Evolutionary conservation across 2,329 filamentous ascomycete species (phyloP).

Genomic region (Aspergillus sp.): DNA sequence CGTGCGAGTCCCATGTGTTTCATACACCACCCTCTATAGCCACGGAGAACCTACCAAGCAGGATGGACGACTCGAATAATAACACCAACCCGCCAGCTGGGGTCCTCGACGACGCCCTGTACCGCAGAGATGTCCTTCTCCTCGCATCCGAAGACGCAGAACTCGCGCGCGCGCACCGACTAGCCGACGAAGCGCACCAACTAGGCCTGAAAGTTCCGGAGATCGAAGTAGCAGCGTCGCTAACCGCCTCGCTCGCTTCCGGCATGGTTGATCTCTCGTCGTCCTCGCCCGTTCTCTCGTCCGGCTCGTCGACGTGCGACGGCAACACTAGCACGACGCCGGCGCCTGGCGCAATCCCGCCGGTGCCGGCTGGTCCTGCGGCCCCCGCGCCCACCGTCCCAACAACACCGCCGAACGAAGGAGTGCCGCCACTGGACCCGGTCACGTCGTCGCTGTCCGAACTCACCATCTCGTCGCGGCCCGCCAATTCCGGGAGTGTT

Average conservation of each 20-base stretch:
- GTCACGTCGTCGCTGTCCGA: conserved; percentile 25
- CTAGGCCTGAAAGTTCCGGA: conserved; percentile 31
- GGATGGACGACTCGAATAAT: too few species aligned
- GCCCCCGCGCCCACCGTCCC: not conserved
- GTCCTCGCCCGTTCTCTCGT: conserved; percentile 26
- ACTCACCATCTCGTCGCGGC: conserved; percentile 23
- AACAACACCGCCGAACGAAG: not conserved
- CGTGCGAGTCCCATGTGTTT: too few species aligned
- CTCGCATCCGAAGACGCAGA: conserved; percentile 29
- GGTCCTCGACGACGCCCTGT: conserved; percentile 28
- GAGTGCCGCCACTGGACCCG: conserved; percentile 20
- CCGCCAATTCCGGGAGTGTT: conserved; percentile 23
- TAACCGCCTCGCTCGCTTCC: conserved; percentile 30
- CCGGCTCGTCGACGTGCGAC: conserved; percentile 23
- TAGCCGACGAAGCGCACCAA: conserved; percentile 30
- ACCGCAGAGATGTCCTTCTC: conserved; percentile 30
- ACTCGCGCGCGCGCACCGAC: conserved; percentile 28
- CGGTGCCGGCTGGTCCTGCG: not conserved
- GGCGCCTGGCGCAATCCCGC: conserved; percentile 4
- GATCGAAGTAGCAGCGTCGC: conserved; percentile 23
- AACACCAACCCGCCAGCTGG: not conserved
- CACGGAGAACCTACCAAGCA: too few species aligned
- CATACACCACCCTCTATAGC: too few species aligned
- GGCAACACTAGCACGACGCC: conserved; percentile 15
- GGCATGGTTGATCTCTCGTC: conserved; percentile 29